Percentiles rank a stretch among this genome's conserved stretches.
Conservation (phyloP, 306 rosid genomes). For the Albizia julibrissin region DNA sequence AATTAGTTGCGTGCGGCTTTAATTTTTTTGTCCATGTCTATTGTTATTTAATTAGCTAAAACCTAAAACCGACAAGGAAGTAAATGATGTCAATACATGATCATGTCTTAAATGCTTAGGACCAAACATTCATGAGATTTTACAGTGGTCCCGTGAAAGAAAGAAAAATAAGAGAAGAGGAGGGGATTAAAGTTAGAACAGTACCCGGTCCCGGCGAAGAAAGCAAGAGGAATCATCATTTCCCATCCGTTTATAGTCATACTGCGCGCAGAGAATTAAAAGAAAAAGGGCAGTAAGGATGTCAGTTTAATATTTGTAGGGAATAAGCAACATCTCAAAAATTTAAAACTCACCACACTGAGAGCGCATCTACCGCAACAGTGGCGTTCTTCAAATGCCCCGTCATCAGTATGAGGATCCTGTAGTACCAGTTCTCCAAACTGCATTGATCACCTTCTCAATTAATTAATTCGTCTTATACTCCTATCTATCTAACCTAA, state of each 20-base stretch:
- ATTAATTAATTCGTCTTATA: background rate
- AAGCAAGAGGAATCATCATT: slow-evolving; percentile 79
- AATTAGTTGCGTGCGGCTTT: too few species aligned
- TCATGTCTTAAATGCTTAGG: background rate
- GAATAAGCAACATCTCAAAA: too few species aligned
- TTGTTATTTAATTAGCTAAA: background rate
- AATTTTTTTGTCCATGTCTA: too few species aligned
- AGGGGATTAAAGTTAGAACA: background rate
- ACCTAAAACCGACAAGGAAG: too few species aligned
- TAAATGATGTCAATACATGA: too few species aligned
- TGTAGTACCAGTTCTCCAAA: slow-evolving; percentile 77
- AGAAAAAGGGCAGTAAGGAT: background rate
- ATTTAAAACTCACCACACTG: slow-evolving; percentile 54
- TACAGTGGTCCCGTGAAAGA: background rate
- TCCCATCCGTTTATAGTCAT: slow-evolving; percentile 86
- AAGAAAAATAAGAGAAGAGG: background rate
- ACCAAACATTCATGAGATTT: background rate
- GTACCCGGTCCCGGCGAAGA: slow-evolving; percentile 84
- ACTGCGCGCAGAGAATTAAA: slow-evolving; percentile 40
- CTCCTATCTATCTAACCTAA: too few species aligned
- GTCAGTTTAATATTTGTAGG: background rate
- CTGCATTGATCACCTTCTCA: slow-evolving; percentile 33
- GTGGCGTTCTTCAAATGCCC: slow-evolving; percentile 68
- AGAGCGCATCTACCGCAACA: slow-evolving; percentile 70
- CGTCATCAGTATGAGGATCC: slow-evolving; percentile 68